phyloP scores from a whole-genome alignment of 2,329 filamentous ascomycete species.

The Talaromyces marneffei region DNA sequence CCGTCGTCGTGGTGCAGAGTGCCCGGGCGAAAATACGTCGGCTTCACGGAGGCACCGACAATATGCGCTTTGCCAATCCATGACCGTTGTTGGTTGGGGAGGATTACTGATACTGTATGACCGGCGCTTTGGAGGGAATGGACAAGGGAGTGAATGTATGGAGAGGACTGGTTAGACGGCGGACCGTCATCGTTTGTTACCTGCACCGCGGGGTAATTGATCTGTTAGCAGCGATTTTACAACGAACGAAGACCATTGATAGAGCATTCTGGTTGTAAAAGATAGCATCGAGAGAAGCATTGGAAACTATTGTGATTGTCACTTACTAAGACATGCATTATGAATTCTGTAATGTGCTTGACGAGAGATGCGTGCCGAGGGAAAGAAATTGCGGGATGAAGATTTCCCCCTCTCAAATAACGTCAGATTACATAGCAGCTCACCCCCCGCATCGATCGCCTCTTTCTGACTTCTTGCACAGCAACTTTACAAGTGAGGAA shows the following conservation, averaged over 20 bases:
- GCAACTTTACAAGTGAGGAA: background rate
- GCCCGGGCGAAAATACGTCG: slow-evolving; percentile 71
- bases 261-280: background rate
- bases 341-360: background rate
- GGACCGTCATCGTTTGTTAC: slow-evolving; percentile 71
- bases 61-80: slow-evolving; percentile 99
- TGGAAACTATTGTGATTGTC: background rate
- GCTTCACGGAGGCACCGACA: slow-evolving; percentile 80
- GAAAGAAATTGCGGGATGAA: slow-evolving; percentile 5
- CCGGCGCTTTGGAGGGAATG: slow-evolving; percentile 65
- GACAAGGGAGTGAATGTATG: slow-evolving; percentile 72
- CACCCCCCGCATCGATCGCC: background rate
- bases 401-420: background rate
- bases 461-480: background rate
- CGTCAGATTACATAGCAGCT: slow-evolving; percentile 1
- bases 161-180: slow-evolving; percentile 69
- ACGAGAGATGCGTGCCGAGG: background rate
- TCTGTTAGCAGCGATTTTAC: background rate
- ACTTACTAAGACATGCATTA: slow-evolving; percentile 50
- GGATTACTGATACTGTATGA: slow-evolving; percentile 82
- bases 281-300: background rate
- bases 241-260: background rate
- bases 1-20: slow-evolving; percentile 60
- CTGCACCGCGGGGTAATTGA: slow-evolving; percentile 21
- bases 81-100: slow-evolving; percentile 85